A percentile compares a stretch with the other conserved stretches of the same genome.
phyloP scores from a whole-genome alignment of 208 protist species.

The Strigomonas oncopelti region DNA sequence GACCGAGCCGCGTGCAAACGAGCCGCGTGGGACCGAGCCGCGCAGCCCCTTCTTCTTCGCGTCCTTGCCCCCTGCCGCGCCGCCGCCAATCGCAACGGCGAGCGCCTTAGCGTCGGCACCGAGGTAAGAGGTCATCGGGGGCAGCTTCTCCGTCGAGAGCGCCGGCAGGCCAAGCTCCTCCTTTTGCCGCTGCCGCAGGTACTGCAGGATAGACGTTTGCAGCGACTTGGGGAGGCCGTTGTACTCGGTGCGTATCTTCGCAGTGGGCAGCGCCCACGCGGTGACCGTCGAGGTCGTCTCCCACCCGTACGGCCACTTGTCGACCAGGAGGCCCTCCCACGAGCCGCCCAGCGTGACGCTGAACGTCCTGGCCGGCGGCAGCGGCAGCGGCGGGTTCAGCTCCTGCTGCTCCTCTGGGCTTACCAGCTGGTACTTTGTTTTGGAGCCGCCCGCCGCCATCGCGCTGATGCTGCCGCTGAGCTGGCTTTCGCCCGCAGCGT shows the following conservation, averaged over 20 bases:
- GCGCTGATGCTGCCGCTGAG: background rate
- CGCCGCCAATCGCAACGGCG: background rate
- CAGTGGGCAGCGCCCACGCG: constrained; percentile 70
- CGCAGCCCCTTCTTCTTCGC: background rate
- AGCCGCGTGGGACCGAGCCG: background rate
- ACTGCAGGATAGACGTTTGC: constrained; percentile 60
- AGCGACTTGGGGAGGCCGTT: constrained; percentile 51
- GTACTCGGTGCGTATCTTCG: constrained; percentile 71
- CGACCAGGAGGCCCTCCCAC: constrained; percentile 81
- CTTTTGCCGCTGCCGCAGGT: constrained; percentile 57
- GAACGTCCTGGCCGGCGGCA: constrained; percentile 49
- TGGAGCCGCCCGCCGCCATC: constrained; percentile 14
- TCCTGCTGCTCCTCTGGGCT: constrained; percentile 72
- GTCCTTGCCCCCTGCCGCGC: background rate
- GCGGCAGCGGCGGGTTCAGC: constrained; percentile 66
- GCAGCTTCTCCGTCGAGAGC: constrained; percentile 61
- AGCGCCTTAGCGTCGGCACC: constrained; percentile 22
- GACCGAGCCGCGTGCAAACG: background rate
- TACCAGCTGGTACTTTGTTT: constrained; percentile 6
- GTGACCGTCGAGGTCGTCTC: constrained; percentile 71
- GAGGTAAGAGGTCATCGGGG: constrained; percentile 73
- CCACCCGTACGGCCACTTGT: constrained; percentile 88
- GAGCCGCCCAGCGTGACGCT: constrained; percentile 57
- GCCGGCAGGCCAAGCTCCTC: constrained; percentile 51
- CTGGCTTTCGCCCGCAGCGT: background rate